Conservation (phyloP, 257 asterid species). For the Solanum appendiculatum region DNA sequence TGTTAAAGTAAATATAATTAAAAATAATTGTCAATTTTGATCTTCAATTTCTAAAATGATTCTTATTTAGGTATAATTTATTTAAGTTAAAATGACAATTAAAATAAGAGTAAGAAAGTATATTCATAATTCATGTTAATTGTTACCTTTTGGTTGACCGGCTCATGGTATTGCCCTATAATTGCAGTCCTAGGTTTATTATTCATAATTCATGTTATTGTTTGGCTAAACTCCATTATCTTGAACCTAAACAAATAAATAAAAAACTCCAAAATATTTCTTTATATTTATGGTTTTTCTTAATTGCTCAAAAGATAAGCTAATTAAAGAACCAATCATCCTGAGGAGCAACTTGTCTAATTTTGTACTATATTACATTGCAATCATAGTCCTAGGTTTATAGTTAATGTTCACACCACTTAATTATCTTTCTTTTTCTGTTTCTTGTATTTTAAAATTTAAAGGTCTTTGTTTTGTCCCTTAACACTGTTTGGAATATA, state of each 20-base stretch:
- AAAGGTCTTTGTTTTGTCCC: neutral
- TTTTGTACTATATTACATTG: neutral
- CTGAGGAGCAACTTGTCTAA: neutral
- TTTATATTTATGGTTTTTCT: neutral
- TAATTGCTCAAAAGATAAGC: neutral
- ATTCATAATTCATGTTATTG: neutral
- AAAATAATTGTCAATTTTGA: neutral
- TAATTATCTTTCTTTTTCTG: neutral
- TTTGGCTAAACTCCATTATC: neutral
- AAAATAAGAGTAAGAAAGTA: neutral
- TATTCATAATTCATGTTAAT: neutral
- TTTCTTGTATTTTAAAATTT: neutral
- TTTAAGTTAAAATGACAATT: neutral
- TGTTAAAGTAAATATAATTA: neutral
- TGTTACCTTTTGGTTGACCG: neutral
- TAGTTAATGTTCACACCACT: neutral
- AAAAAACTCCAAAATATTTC: neutral
- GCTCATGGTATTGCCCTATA: neutral
- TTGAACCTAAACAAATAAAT: neutral
- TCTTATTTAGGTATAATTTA: neutral
- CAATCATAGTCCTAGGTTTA: neutral
- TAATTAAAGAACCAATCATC: neutral
- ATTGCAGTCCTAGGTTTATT: neutral
- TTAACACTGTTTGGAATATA: neutral
- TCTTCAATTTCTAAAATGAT: neutral